phyloP scores from a whole-genome alignment of 1,139 yeast species.

The Zygotorulaspora mrakii region DNA sequence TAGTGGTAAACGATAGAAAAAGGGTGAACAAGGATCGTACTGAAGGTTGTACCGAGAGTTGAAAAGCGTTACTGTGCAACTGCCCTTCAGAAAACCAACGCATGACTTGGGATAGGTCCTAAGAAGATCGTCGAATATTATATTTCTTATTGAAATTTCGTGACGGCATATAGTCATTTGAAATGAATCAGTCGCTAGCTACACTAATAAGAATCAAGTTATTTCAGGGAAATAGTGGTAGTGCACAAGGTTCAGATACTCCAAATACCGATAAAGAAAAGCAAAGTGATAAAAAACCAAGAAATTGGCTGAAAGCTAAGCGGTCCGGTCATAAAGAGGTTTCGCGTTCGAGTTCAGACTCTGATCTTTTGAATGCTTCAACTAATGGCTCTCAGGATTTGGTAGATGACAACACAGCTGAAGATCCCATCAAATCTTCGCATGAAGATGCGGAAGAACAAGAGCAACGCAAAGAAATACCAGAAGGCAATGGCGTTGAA shows the following conservation, averaged over 20 bases:
- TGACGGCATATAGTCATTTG: too few species aligned
- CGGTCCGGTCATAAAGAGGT: neutral
- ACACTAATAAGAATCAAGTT: slow-evolving; percentile 19
- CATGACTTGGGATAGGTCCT: too few species aligned
- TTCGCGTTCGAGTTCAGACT: slow-evolving; percentile 3
- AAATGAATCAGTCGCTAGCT: slow-evolving; percentile 23
- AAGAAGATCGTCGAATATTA: too few species aligned
- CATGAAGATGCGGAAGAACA: too few species aligned
- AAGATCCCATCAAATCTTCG: too few species aligned
- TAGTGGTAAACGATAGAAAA: too few species aligned
- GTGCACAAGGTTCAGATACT: slow-evolving; percentile 3
- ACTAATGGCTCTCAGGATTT: neutral
- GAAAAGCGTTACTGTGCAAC: too few species aligned
- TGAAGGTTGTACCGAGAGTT: too few species aligned
- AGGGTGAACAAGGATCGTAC: too few species aligned
- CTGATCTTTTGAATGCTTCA: neutral
- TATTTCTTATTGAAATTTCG: too few species aligned
- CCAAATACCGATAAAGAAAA: slow-evolving; percentile 3
- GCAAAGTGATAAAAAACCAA: slow-evolving; percentile 10
- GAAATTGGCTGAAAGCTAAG: slow-evolving; percentile 11
- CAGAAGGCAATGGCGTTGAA: neutral
- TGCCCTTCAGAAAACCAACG: too few species aligned
- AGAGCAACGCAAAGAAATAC: too few species aligned
- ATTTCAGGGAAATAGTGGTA: slow-evolving; percentile 14
- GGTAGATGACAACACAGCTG: neutral